Percentiles rank a stretch among this genome's conserved stretches.
phyloP scores from a whole-genome alignment of 1,284 basidiomycete genomes.

The Fereydounia khargensis region DNA sequence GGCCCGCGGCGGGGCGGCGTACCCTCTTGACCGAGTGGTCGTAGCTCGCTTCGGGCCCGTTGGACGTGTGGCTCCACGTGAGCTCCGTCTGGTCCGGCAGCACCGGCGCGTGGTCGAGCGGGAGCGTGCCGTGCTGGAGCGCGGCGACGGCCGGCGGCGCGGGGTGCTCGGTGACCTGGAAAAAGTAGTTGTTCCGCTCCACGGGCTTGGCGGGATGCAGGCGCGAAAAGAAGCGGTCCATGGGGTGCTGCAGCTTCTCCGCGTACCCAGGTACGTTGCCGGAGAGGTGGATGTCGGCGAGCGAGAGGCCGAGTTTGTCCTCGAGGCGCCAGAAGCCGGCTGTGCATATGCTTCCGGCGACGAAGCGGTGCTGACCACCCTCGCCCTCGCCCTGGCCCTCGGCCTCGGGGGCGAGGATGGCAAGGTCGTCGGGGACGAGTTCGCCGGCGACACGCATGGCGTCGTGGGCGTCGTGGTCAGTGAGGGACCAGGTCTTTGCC shows the following conservation, averaged over 20 bases:
- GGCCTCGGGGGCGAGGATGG: conserved; percentile 62
- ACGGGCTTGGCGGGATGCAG: conserved; percentile 4
- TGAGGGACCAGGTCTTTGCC: conserved; percentile 5
- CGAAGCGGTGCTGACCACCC: conserved; percentile 62
- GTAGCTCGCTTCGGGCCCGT: conserved; percentile 67
- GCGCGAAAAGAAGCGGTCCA: conserved; percentile 15
- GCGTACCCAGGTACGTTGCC: conserved; percentile 57
- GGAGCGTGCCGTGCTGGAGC: no score
- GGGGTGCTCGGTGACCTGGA: conserved; percentile 56
- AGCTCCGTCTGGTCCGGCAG: conserved; percentile 58
- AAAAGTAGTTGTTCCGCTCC: conserved; percentile 60
- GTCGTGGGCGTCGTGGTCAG: conserved; percentile 6
- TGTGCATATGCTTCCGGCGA: conserved; percentile 69
- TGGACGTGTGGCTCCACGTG: no score
- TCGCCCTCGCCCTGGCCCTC: no score
- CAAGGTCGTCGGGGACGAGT: conserved; percentile 70
- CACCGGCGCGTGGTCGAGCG: background rate
- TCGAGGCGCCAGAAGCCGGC: conserved; percentile 73
- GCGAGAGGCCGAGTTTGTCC: conserved; percentile 71
- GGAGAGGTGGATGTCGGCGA: conserved; percentile 70
- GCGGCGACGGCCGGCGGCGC: no score
- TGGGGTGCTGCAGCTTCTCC: conserved; percentile 60
- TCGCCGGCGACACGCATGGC: conserved; percentile 20
- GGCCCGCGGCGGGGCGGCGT: background rate
- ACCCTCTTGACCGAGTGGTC: conserved; percentile 48